These are phyloP conservation scores for Anthracocystis setariae DNA, from an alignment of 1,284 basidiomycete species.

Conservation along the genomic window DNA sequence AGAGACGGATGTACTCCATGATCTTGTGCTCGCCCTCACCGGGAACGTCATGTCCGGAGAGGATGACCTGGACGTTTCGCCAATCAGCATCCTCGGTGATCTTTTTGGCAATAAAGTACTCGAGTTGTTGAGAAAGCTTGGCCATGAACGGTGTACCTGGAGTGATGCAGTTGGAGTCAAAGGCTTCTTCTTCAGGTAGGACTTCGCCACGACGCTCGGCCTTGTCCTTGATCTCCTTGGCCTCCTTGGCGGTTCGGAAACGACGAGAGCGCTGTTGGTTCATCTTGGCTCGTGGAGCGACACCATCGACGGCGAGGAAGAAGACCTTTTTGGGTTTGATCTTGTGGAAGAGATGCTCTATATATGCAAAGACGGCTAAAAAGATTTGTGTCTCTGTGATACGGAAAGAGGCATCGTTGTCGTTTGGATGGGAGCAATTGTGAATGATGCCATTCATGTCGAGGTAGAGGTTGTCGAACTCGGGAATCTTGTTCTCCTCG, in stretches of 20 bases:
- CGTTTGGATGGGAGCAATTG: slow-evolving; percentile 79
- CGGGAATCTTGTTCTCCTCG: slow-evolving; percentile 94
- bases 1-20: slow-evolving; percentile 97
- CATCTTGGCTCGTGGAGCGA: slow-evolving; percentile 99
- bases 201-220: slow-evolving; percentile 89
- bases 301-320: slow-evolving; percentile 98
- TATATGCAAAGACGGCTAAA: slow-evolving; percentile 94
- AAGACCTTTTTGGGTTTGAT: slow-evolving; percentile 90
- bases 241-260: slow-evolving; percentile 94
- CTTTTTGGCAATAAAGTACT: slow-evolving; percentile 80
- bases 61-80: slow-evolving; percentile 88
- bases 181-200: slow-evolving; percentile 89
- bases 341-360: slow-evolving; percentile 95
- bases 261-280: slow-evolving; percentile 88
- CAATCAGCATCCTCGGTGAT: slow-evolving; percentile 71
- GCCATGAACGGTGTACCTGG: slow-evolving; percentile 97
- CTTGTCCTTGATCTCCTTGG: slow-evolving; percentile 84
- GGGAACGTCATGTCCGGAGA: slow-evolving; percentile 96
- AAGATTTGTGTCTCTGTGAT: slow-evolving; percentile 93
- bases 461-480: slow-evolving; percentile 85
- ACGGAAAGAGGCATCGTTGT: slow-evolving; percentile 93
- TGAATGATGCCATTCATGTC: slow-evolving; percentile 99
- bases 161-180: slow-evolving; percentile 99
- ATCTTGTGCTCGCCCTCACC: slow-evolving; percentile 99
- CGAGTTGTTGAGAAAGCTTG: slow-evolving; percentile 85